Evolutionary conservation across 2,329 filamentous ascomycete species (phyloP).

Genomic region (Elsinoe fawcettii): DNA sequence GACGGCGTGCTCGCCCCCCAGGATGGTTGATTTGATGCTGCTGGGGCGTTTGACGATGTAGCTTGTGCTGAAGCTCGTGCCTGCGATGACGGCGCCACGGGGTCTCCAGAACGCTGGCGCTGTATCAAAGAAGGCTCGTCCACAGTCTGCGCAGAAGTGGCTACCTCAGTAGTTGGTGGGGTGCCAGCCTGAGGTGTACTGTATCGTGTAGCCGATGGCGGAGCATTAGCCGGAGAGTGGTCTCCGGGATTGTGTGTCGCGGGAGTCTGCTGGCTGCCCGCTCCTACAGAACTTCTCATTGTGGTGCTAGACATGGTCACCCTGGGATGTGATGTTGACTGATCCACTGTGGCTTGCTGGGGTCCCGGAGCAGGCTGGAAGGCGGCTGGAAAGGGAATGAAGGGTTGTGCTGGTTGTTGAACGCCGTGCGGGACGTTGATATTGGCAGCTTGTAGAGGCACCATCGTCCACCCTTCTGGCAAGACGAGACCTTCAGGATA

Average conservation of each 20-base stretch:
- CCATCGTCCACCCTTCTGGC: slow-evolving; percentile 46
- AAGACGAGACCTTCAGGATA: slow-evolving; percentile 45
- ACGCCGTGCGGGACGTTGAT: background rate
- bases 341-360: background rate
- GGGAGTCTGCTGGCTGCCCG: no score
- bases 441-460: slow-evolving; percentile 34
- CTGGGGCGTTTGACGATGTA: background rate
- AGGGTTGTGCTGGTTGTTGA: slow-evolving; percentile 1
- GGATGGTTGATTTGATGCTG: background rate
- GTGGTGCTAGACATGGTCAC: background rate
- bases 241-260: no score
- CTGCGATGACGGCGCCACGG: no score
- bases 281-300: no score
- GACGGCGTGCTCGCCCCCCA: slow-evolving; percentile 15
- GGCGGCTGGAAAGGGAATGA: background rate
- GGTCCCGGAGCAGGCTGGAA: background rate
- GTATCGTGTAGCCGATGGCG: no score
- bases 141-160: no score
- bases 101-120: no score
- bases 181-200: no score
- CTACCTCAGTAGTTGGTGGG: no score
- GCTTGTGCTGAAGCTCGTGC: background rate
- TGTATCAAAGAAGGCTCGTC: no score
- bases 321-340: background rate
- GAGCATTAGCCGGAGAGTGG: no score